These are phyloP conservation scores for Thalia dealbata DNA, from an alignment of 176 grass and related monocot species.

Conservation along the genomic window DNA sequence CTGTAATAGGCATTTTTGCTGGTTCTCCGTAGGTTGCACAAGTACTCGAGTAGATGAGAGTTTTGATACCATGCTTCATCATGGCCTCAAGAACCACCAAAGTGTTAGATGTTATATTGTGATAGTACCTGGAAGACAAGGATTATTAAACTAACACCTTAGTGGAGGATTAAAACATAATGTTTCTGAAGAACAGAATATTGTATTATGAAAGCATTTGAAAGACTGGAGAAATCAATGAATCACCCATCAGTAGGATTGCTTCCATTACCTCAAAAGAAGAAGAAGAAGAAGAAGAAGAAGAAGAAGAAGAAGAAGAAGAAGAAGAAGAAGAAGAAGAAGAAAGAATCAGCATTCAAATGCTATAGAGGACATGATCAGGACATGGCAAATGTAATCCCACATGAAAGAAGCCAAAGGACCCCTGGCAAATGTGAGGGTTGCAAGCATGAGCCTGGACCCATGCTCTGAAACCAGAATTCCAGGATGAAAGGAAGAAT, in stretches of 20 bases:
- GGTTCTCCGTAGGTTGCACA: conserved; percentile 97
- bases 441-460: neutral
- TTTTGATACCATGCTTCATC: conserved; percentile 65
- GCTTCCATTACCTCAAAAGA: too few relatives aligned
- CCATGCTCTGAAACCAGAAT: neutral
- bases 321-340: too few relatives aligned
- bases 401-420: neutral
- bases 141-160: too few relatives aligned
- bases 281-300: too few relatives aligned
- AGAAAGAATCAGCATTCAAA: too few relatives aligned
- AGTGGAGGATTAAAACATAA: too few relatives aligned
- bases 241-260: too few relatives aligned
- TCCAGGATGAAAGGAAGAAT: neutral
- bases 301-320: too few relatives aligned
- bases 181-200: too few relatives aligned
- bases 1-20: conserved; percentile 81
- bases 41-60: conserved; percentile 89
- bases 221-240: too few relatives aligned
- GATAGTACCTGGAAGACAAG: conserved; percentile 67
- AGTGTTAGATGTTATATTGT: conserved; percentile 92
- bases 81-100: conserved; percentile 83
- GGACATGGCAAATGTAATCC: neutral
- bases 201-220: too few relatives aligned
- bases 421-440: neutral
- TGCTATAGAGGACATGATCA: neutral